Conservation (phyloP, 1,284 basidiomycete genomes). For the Testicularia cyperi region DNA sequence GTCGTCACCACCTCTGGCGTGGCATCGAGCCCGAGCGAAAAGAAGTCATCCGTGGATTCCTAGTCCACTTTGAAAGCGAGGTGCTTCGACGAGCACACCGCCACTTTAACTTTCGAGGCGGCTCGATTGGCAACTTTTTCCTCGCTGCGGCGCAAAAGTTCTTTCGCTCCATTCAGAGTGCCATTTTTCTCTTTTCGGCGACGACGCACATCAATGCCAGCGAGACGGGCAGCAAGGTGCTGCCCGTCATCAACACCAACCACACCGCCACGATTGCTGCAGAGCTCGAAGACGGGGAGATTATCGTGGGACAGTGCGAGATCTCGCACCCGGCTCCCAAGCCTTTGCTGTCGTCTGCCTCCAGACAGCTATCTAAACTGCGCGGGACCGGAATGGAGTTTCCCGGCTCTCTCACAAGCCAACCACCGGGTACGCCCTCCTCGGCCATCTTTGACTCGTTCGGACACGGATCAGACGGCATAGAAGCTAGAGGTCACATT, state of each 20-base stretch:
- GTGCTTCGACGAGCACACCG: slow-evolving; percentile 73
- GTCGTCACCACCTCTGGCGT: slow-evolving; percentile 77
- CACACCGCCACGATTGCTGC: slow-evolving; percentile 97
- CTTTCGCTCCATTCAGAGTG: slow-evolving; percentile 67
- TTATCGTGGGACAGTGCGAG: slow-evolving; percentile 90
- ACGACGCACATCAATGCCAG: slow-evolving; percentile 69
- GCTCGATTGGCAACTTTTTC: slow-evolving; percentile 55
- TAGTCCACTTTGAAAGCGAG: slow-evolving; percentile 82
- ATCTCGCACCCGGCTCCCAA: slow-evolving; percentile 79
- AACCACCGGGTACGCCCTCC: slow-evolving; percentile 26
- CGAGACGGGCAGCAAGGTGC: slow-evolving; percentile 65
- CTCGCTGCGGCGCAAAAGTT: slow-evolving; percentile 52
- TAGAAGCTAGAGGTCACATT: too few species aligned
- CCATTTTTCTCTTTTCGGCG: slow-evolving; percentile 91
- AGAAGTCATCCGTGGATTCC: slow-evolving; percentile 74
- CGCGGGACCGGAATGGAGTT: slow-evolving; percentile 1
- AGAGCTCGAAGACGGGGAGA: slow-evolving; percentile 74
- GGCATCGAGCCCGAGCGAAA: slow-evolving; percentile 89
- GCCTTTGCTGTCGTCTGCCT: not conserved
- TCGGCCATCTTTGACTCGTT: slow-evolving; percentile 40
- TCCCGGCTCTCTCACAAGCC: not conserved
- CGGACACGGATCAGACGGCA: too few species aligned
- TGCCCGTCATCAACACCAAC: slow-evolving; percentile 91
- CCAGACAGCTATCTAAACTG: too few species aligned
- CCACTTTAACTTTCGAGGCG: slow-evolving; percentile 56